A percentile compares a stretch with the other conserved stretches of the same genome.
Conservation (phyloP, 495 filamentous ascomycete species). For the Halenospora varia region DNA sequence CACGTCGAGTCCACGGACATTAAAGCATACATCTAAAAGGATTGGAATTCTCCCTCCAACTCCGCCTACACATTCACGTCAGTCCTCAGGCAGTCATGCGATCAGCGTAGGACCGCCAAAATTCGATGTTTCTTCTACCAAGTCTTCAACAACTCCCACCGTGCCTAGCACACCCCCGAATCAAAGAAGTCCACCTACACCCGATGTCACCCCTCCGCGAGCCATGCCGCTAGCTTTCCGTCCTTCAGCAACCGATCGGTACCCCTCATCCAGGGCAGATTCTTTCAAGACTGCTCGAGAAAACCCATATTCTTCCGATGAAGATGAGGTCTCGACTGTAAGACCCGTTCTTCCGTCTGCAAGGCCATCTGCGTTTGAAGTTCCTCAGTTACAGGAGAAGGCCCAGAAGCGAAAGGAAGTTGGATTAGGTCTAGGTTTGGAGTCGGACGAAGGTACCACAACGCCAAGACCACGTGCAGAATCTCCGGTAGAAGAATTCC, state of each 20-base stretch:
- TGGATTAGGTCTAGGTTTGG: slow-evolving; percentile 48
- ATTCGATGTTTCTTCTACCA: slow-evolving; percentile 29
- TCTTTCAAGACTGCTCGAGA: slow-evolving; percentile 74
- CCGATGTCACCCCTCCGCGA: slow-evolving; percentile 67
- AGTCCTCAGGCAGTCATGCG: slow-evolving; percentile 41
- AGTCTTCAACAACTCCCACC: slow-evolving; percentile 29
- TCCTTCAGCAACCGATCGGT: slow-evolving; percentile 36
- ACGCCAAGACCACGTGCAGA: slow-evolving; percentile 16
- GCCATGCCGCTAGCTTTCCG: slow-evolving; percentile 34
- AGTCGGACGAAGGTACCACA: slow-evolving; percentile 29
- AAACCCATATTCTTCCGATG: slow-evolving; percentile 55
- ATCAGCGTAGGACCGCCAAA: slow-evolving; percentile 29
- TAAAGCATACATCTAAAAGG: slow-evolving; percentile 31
- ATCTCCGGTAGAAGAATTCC: slow-evolving; percentile 33
- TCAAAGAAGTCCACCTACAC: slow-evolving; percentile 66
- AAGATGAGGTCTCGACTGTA: slow-evolving; percentile 45
- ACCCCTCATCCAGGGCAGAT: slow-evolving; percentile 55
- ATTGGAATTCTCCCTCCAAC: slow-evolving; percentile 43
- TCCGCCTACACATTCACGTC: slow-evolving; percentile 49
- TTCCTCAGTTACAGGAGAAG: slow-evolving; percentile 25
- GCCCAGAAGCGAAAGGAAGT: slow-evolving; percentile 35
- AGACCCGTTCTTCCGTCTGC: slow-evolving; percentile 41
- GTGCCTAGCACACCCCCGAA: slow-evolving; percentile 53
- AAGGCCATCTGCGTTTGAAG: slow-evolving; percentile 37
- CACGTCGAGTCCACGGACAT: slow-evolving; percentile 23